Evolutionary conservation across 345 rosid species (phyloP), one percentile per base, ranked within the genome.

Genomic region (Eutrema japonicum): DNA sequence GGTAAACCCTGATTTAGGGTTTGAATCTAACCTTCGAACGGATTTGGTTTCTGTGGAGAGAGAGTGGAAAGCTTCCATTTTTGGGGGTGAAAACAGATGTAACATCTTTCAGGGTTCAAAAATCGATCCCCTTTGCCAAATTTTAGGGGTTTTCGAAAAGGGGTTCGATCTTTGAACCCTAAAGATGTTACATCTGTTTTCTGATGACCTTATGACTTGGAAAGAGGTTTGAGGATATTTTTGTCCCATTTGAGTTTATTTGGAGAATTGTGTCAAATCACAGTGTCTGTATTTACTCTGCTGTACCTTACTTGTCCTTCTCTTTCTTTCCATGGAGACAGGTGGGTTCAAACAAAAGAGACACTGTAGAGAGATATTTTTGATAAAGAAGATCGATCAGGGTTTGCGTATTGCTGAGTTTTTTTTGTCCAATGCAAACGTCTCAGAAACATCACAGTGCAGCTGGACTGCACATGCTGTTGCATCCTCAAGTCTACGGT

Each of bases 401-500:
- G 6, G 12, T 7, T 10, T 35, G 61, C 2, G 13, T 60, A 7
- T 62, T 50, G 3, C 9, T 76, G 38, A 6, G 49, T 35, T 12
- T 35, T 22, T 38, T 63, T 56, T 35, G 2, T 56, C 48, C 72
- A 41, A 92, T 92, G 99, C 92, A 77, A 82, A 87, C 84, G 41
- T 86, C 99, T 77, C 86, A 82, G 81, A 81, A 92, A 45, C 88
- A 76, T 64, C 85, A 71, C 64, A 79, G 57, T 71, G 73, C 93
- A 14, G 82, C 91, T 14, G 71, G 82, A 51, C 58, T 87, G 73
- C 88, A 82, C 30, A 69, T 83, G 70, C 76, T 83, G 67, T 87
- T 18, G 18, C 18, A 81, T 80, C 85, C 80, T 5, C 87, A 87
- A 70, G 78, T 81, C 4, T 85, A 76, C 77, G 81, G 74, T 57